Conservation (phyloP, 495 filamentous ascomycete genomes). For the Tuber umbilicatum region DNA sequence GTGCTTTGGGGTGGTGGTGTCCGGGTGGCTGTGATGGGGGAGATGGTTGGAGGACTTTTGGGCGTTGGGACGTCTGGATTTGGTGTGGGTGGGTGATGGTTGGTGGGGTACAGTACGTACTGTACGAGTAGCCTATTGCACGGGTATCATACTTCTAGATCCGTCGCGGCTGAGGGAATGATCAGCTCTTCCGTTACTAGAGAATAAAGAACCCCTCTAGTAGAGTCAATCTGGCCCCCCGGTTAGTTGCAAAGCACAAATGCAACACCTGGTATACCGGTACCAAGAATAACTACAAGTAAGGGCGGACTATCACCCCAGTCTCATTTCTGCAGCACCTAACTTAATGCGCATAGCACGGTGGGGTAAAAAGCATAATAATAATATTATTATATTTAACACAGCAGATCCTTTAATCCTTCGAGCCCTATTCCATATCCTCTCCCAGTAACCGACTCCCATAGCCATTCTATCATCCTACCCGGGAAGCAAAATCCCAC, state of each 20-base stretch:
- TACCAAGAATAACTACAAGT: no score
- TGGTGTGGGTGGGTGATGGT: no score
- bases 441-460: neutral
- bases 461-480: neutral
- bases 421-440: neutral
- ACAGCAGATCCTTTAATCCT: neutral
- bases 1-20: no score
- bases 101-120: no score
- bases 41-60: no score
- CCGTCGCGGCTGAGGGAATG: neutral
- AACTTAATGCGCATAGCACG: neutral
- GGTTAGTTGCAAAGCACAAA: neutral
- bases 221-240: neutral
- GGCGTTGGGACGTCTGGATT: no score
- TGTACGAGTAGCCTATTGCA: neutral
- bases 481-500: neutral
- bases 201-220: neutral
- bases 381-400: neutral
- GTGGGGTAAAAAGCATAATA: neutral
- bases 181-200: neutral
- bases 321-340: no score
- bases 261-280: no score
- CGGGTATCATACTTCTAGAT: neutral
- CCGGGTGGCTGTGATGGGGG: no score
- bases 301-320: no score